phyloP scores from a whole-genome alignment of 768 basidiomycete species.

The Tubosaeta brunneosetosa region DNA sequence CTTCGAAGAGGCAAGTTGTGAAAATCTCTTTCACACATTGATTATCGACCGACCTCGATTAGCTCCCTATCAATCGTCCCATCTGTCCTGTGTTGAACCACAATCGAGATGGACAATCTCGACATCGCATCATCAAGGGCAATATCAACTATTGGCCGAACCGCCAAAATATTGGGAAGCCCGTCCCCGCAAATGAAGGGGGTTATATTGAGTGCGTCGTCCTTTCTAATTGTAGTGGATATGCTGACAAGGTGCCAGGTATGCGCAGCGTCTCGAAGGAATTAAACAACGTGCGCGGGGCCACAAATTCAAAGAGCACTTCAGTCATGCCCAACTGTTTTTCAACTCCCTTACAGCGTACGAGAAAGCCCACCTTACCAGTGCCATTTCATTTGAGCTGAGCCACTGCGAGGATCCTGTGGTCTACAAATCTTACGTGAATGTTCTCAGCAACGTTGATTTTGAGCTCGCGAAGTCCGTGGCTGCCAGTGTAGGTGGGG shows the following conservation, averaged over 20 bases:
- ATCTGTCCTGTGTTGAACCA: constrained; percentile 71
- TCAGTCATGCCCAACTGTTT: constrained; percentile 70
- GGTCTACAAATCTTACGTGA: constrained; percentile 66
- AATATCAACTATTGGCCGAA: constrained; percentile 82
- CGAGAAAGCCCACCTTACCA: constrained; percentile 69
- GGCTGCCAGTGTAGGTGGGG: constrained; percentile 59
- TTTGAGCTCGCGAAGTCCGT: constrained; percentile 66
- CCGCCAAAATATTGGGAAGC: constrained; percentile 47
- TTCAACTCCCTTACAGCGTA: constrained; percentile 68
- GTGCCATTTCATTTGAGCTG: constrained; percentile 77
- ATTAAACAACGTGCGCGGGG: constrained; percentile 61
- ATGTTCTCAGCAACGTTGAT: constrained; percentile 68
- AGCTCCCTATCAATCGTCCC: constrained; percentile 81
- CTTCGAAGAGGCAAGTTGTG: constrained; percentile 53
- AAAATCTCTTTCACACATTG: background rate
- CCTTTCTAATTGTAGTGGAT: background rate
- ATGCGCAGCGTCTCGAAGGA: constrained; percentile 45
- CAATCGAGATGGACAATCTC: constrained; percentile 56
- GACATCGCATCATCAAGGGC: constrained; percentile 55
- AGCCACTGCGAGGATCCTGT: constrained; percentile 74
- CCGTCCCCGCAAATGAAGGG: constrained; percentile 46
- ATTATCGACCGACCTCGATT: background rate
- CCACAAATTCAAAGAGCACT: constrained; percentile 75
- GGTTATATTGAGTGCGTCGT: constrained; percentile 52
- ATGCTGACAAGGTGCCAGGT: constrained; percentile 31